Conservation (phyloP, 108 stramenopile genomes). For the Cyclotella baltica region DNA sequence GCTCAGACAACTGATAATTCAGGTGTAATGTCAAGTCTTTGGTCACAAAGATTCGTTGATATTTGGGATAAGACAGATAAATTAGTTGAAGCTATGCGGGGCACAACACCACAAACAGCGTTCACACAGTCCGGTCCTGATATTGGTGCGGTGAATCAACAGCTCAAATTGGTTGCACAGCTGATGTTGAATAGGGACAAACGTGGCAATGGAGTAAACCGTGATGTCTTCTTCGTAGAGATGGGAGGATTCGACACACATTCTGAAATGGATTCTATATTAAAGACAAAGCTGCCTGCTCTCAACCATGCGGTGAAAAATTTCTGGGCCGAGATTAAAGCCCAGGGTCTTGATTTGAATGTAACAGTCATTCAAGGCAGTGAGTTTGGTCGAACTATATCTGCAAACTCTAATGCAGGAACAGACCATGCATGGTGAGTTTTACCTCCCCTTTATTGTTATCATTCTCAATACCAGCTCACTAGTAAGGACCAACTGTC, state of each 20-base stretch:
- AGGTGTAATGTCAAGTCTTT: constrained; percentile 28
- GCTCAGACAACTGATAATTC: constrained; percentile 25
- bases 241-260: constrained; percentile 61
- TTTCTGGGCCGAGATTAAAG: constrained; percentile 65
- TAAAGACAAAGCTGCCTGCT: constrained; percentile 15
- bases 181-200: constrained; percentile 37
- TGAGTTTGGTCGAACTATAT: constrained; percentile 58
- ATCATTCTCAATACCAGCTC: too few species aligned
- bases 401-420: constrained; percentile 30
- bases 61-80: constrained; percentile 40
- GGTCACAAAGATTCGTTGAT: constrained; percentile 41
- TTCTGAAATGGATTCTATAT: constrained; percentile 18
- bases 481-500: too few species aligned
- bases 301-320: constrained; percentile 39
- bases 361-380: constrained; percentile 52
- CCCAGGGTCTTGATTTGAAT: constrained; percentile 50
- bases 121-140: constrained; percentile 14
- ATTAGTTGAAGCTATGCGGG: constrained; percentile 25
- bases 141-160: constrained; percentile 24
- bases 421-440: constrained; percentile 48
- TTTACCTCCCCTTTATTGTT: too few species aligned
- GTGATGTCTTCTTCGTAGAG: constrained; percentile 53
- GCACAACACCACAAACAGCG: constrained; percentile 2
- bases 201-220: constrained; percentile 42
- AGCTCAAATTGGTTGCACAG: constrained; percentile 41